These are phyloP conservation scores for Geotrichum klebahnii DNA, from an alignment of 1,139 yeast species.

Conservation along the genomic window DNA sequence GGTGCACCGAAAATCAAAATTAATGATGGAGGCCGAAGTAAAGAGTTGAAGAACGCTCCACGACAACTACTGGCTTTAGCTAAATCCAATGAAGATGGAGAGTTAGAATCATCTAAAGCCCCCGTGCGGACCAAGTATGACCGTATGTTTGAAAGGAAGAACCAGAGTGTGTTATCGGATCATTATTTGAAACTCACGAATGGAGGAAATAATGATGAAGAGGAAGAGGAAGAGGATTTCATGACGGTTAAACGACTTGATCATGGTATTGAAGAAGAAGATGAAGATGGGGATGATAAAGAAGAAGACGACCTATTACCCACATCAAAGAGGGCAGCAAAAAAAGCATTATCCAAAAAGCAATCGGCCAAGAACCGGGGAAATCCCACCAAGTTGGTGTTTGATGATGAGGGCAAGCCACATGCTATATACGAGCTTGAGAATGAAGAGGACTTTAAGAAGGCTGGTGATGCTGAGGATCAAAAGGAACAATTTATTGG, in stretches of 20 bases:
- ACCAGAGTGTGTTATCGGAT: conserved; percentile 87
- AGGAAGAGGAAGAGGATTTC: conserved; percentile 59
- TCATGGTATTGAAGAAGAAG: conserved; percentile 67
- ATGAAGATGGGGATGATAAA: conserved; percentile 69
- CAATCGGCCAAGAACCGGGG: conserved; percentile 56
- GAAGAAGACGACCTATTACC: conserved; percentile 55
- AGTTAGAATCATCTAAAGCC: conserved; percentile 37
- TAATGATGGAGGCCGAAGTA: conserved; percentile 49
- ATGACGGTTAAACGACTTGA: conserved; percentile 73
- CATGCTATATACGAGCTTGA: conserved; percentile 89
- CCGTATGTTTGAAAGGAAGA: conserved; percentile 91
- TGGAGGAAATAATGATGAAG: conserved; percentile 30
- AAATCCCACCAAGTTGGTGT: conserved; percentile 70
- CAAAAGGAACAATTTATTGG: conserved; percentile 66
- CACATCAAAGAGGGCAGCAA: conserved; percentile 80
- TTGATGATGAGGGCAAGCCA: conserved; percentile 90
- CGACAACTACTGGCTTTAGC: conserved; percentile 59
- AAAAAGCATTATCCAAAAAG: conserved; percentile 84
- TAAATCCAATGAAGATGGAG: conserved; percentile 56
- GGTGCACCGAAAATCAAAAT: conserved; percentile 93
- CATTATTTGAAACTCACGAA: conserved; percentile 65
- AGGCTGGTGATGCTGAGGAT: conserved; percentile 64
- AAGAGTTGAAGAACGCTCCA: conserved; percentile 78
- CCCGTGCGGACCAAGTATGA: conserved; percentile 84
- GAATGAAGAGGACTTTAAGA: conserved; percentile 80